Conservation (phyloP, 345 rosid genomes). For the Gossypium longicalyx region DNA sequence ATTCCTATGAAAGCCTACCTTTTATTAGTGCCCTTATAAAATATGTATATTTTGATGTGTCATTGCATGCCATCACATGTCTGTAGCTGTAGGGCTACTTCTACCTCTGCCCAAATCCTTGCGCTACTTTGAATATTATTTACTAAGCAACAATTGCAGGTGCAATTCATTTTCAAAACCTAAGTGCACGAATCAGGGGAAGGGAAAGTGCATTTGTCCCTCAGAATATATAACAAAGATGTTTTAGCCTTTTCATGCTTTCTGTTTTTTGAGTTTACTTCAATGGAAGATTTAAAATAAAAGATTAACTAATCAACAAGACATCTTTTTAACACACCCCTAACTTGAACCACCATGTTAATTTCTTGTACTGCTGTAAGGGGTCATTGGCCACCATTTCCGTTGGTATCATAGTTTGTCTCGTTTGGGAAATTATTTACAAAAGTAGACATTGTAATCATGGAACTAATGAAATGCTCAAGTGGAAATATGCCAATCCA, state of each 20-base stretch:
- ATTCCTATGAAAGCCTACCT: conserved; percentile 18
- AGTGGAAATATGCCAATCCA: neutral
- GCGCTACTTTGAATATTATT: neutral
- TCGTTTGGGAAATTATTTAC: neutral
- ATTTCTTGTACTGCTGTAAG: neutral
- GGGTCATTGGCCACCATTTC: neutral
- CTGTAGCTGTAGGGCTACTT: neutral
- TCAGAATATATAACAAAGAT: neutral
- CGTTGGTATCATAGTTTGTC: conserved; percentile 1
- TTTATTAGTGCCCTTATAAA: neutral
- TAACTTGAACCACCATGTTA: neutral
- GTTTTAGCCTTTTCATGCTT: neutral
- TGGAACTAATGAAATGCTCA: neutral
- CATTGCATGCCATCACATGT: neutral
- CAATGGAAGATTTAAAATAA: conserved; percentile 11
- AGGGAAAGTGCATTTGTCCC: neutral
- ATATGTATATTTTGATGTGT: neutral
- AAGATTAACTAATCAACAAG: neutral
- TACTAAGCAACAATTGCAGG: conserved; percentile 2
- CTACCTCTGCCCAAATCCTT: neutral
- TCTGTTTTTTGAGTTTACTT: neutral
- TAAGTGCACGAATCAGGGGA: neutral
- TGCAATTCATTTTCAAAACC: conserved; percentile 17
- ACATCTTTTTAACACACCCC: neutral
- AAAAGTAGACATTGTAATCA: neutral